phyloP scores from a whole-genome alignment of 129 eudicot genomes.

The Solidago caesia region DNA sequence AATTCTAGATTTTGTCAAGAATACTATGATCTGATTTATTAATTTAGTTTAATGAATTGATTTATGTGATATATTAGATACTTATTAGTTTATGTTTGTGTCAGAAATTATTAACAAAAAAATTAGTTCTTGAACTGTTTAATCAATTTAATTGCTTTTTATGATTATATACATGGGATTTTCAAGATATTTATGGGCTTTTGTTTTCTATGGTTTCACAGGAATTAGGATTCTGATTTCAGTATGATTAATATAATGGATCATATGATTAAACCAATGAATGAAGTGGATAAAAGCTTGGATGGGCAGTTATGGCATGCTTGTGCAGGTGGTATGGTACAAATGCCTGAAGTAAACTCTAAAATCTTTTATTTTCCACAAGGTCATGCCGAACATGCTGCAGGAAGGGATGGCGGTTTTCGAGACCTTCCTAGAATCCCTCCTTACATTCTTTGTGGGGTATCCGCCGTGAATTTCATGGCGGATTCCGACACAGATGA shows the following conservation, averaged over 20 bases:
- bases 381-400: constrained; percentile 84
- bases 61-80: constrained; percentile 4
- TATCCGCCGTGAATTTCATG: constrained; percentile 61
- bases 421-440: constrained; percentile 45
- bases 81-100: not conserved
- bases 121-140: too few relatives aligned
- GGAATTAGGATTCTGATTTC: constrained; percentile 18
- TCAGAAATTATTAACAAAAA: too few relatives aligned
- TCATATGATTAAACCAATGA: constrained; percentile 54
- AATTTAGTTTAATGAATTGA: not conserved
- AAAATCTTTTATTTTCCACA: constrained; percentile 78
- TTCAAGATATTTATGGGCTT: constrained; percentile 3
- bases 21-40: not conserved
- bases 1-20: not conserved
- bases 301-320: constrained; percentile 95
- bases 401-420: constrained; percentile 43
- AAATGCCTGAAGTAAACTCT: constrained; percentile 74
- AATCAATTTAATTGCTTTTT: not conserved
- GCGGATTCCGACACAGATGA: constrained; percentile 83
- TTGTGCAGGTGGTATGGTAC: constrained; percentile 96
- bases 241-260: constrained; percentile 66
- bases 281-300: constrained; percentile 57
- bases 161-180: constrained; percentile 12
- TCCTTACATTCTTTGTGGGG: constrained; percentile 50
- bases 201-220: constrained; percentile 19